Evolutionary conservation across 495 filamentous ascomycete species (phyloP), one percentile per base, ranked within the genome.

Genomic region (Aspergillus olivimuriae): DNA sequence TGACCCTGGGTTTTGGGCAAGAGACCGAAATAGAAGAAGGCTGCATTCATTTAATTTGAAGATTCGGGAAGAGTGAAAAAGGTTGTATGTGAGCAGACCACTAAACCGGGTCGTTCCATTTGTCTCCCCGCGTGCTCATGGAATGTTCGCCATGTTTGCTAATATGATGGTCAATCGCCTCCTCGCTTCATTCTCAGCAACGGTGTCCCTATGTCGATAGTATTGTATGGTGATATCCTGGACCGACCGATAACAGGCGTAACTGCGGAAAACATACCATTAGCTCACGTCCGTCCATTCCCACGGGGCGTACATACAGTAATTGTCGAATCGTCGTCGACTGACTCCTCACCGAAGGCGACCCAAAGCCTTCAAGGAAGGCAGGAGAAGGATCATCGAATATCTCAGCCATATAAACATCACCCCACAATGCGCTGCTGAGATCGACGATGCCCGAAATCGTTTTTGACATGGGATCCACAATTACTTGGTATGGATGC

Each of bases 401-500:
- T 1, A 73, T 58, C 37, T 72, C 62, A 7, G 68, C 69, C 62
- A 75, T 66, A 37, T 62, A 57, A 6, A 68, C 32, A 47, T 77
- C 73, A 1, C 72, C 73, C 73, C 73, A 77, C 6, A 75, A 34
- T 20, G 72, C 69, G 24, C 56, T 62, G 14, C 72, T 62, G 18
- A 72, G 68, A 39, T 71, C 72, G 12, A 71, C 53, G 11, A 75
- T 50, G 0, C 73, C 73, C 14, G 66, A 63, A 8, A 76, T 18
- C 39, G 63, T 57, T 30, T 64, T 69, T 3, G 66, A 72, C 3
- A 56, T 57, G 21, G 65, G 63, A 43, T 84, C 70, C 16, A 87
- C 50, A 17, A 85, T 52, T 2, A 87, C 73, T 33, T 82, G 80
- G 2, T 69, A 59, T 12, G 73, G 68, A 12, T 71, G 70, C 18